Evolutionary conservation across 2,329 filamentous ascomycete species (phyloP), one percentile per base, ranked within the genome.

Genomic region (Colletotrichum sansevieriae): DNA sequence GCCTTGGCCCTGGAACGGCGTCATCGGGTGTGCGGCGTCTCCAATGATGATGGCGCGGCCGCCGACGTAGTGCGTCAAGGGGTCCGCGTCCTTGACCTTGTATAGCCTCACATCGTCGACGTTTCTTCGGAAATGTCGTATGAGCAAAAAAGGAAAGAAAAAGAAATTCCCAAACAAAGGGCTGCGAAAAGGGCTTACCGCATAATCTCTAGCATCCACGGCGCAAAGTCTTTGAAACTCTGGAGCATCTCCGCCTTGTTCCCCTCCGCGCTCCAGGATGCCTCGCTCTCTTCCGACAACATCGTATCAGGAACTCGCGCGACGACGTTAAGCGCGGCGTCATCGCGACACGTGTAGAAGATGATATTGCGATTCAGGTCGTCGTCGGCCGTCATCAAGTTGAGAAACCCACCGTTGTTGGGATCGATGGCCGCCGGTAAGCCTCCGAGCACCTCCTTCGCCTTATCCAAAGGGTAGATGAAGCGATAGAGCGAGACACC

Each of bases 11-110:
- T 68, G 68, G 47, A 68, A 67, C 4, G 68, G 68, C 41, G 65
- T 70, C 64, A 70, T 70, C 5, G 64, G 68, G 25, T 70, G 68
- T 22, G 68, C 68, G 2, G 68, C 68, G 58, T 70, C 68, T 10
- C 68, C 68, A 29, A 64, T 29, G 11, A 70, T 29, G 5, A 73
- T 57, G 11, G 65, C 63, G 3, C 65, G 49, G 9, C 68, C 68
- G 22, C 60, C 46, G n/a, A 79, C 76, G 78, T 78, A 82, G 5
- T 72, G 78, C 2, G 70, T 66, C 11, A 84, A 63, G 0, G 81
- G 78, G 52, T 82, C 81, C 15, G 81, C 70, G 67, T 84, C 83
- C 10, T 44, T 59, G 47, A 65, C 65, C 10, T 59, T 58, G 55
- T 68, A 68, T 4, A 68, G 33, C 6, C 55, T 25, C 29, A 68